Evolutionary conservation across 768 basidiomycete genomes (phyloP).

Genomic region (Suillus lakei): DNA sequence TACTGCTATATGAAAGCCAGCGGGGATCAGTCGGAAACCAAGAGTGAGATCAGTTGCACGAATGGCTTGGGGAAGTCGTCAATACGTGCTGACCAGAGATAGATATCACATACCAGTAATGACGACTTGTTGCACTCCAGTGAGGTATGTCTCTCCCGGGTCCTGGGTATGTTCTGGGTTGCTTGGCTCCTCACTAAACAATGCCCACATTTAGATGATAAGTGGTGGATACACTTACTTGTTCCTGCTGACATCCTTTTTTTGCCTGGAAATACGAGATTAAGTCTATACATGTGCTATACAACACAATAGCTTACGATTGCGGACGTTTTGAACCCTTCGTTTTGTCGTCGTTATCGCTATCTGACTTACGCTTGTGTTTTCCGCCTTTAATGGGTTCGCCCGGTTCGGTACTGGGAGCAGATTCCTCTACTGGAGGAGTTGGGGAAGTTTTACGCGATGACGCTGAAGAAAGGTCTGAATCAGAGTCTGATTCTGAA

Average conservation of each 20-base stretch:
- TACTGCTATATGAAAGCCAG: slow-evolving; percentile 15
- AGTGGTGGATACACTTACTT: background rate
- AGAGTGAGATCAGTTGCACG: slow-evolving; percentile 11
- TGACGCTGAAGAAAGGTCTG: background rate
- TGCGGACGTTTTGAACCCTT: background rate
- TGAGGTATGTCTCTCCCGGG: background rate
- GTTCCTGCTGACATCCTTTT: background rate
- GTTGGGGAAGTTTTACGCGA: background rate
- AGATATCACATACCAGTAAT: background rate
- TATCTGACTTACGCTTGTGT: background rate
- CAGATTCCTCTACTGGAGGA: background rate
- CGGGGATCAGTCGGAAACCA: slow-evolving; percentile 12
- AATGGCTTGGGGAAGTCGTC: slow-evolving; percentile 10
- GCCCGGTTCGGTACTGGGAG: background rate
- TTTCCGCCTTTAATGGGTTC: background rate
- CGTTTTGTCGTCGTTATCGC: background rate
- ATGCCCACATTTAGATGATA: background rate
- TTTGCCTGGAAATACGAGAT: background rate
- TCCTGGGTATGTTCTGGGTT: background rate
- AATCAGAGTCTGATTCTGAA: background rate
- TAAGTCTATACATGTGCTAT: background rate
- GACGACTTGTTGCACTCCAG: background rate
- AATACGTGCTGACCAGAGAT: background rate
- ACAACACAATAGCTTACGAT: background rate
- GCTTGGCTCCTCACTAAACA: background rate